Evolutionary conservation across 2,329 filamentous ascomycete genomes (phyloP), one percentile per base, ranked within the genome.

Genomic region (Xylariaceae sp.): DNA sequence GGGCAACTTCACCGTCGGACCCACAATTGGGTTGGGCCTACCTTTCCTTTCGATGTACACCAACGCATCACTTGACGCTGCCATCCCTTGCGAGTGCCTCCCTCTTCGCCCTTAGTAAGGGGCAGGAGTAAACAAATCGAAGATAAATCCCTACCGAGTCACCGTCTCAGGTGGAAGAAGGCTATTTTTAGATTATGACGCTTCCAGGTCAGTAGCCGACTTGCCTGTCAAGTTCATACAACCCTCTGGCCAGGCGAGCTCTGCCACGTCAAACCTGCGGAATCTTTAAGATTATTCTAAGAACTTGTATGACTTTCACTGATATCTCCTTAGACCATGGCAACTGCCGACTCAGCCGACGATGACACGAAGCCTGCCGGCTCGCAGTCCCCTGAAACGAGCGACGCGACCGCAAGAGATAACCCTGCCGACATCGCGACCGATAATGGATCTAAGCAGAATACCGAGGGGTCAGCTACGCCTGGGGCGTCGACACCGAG

Each of bases 301-400:
- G n/a, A n/a, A n/a, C n/a, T n/a, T n/a, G n/a, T 43, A 31, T 51
- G 38, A 41, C 49, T 49, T 45, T 37, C 36, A 17, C 28, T 35
- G 21, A 34, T 18, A 13, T 36, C 26, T 34, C 29, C 9, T 40
- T 31, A 59, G 57, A 55, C 46, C 54, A 59, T 59, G 57, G 56
- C 56, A 50, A 38, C 44, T 36, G 40, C 51, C 23, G 57, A 51
- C 31, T 43, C 55, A 47, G 47, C 46, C 47, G 56, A 55, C 41
- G 57, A 52, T 46, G 55, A 56, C 36, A 36, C 36, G 45, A 50
- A 57, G 44, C 47, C 54, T 16, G 46, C 54, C 47, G 52, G 47
- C 48, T 53, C 51, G 35, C 43, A 46, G 39, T 47, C 48, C 38
- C 31, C 55, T 14, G 46, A 49, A 19, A 30, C 43, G 9, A 38